Percentiles rank a stretch among this genome's conserved stretches.
Evolutionary conservation across 1,284 basidiomycete species (phyloP).

Genomic region (Naganishia albida): DNA sequence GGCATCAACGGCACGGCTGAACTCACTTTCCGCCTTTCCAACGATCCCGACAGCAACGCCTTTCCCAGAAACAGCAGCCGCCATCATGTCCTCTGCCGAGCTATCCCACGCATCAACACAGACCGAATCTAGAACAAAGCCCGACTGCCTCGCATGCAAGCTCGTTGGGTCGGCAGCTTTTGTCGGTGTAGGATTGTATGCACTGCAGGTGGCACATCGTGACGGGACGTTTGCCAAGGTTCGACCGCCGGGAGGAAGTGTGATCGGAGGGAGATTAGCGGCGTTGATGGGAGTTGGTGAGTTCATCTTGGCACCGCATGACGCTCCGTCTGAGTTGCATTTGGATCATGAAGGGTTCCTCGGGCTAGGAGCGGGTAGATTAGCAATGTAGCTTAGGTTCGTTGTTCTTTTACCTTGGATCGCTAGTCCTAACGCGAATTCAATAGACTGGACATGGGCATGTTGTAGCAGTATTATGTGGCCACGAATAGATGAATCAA

Average conservation of each 20-base stretch:
- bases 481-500: too few species aligned
- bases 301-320: not conserved
- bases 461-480: too few species aligned
- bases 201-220: conserved; percentile 42
- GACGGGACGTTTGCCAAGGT: conserved; percentile 46
- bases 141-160: conserved; percentile 42
- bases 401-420: too few species aligned
- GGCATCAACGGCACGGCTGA: too few species aligned
- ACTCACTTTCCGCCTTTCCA: too few species aligned
- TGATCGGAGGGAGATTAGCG: conserved; percentile 20
- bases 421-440: too few species aligned
- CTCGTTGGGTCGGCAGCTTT: conserved; percentile 47
- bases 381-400: conserved; percentile 8
- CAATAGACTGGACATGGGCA: too few species aligned
- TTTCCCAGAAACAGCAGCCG: too few species aligned
- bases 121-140: not conserved
- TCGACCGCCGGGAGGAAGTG: conserved; percentile 39
- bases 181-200: conserved; percentile 48
- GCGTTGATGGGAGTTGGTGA: conserved; percentile 25
- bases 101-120: conserved; percentile 15
- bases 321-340: not conserved
- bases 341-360: conserved; percentile 2
- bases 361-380: conserved; percentile 15
- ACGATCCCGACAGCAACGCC: too few species aligned
- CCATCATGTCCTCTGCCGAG: conserved; percentile 20